phyloP scores from a whole-genome alignment of 495 filamentous ascomycete species.

The Mytilinidion resinicola region DNA sequence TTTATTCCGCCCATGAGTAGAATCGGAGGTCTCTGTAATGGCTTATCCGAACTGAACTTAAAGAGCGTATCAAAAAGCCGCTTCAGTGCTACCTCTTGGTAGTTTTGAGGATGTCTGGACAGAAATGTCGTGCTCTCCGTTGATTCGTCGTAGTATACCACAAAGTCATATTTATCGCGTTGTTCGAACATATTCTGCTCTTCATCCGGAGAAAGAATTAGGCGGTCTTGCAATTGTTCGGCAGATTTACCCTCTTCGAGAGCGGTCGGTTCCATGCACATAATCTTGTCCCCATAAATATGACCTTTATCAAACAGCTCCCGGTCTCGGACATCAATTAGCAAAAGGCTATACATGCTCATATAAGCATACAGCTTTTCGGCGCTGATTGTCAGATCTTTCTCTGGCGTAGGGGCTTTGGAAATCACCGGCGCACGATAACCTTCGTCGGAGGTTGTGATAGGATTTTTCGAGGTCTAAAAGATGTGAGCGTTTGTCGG shows the following conservation, averaged over 20 bases:
- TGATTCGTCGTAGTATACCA: slow-evolving; percentile 83
- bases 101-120: slow-evolving; percentile 42
- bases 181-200: slow-evolving; percentile 70
- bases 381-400: slow-evolving; percentile 46
- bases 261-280: slow-evolving; percentile 85
- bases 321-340: slow-evolving; percentile 81
- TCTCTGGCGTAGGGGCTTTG: background rate
- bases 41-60: slow-evolving; percentile 75
- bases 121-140: slow-evolving; percentile 49
- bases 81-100: slow-evolving; percentile 53
- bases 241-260: slow-evolving; percentile 73
- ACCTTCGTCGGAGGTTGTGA: background rate
- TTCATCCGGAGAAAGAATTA: slow-evolving; percentile 68
- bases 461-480: background rate
- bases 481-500: background rate
- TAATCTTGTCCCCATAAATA: slow-evolving; percentile 69
- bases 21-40: slow-evolving; percentile 61
- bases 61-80: slow-evolving; percentile 71
- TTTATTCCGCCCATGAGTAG: slow-evolving; percentile 79
- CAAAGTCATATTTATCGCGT: slow-evolving; percentile 72
- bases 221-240: slow-evolving; percentile 74
- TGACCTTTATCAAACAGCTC: slow-evolving; percentile 83
- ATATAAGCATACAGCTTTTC: slow-evolving; percentile 62
- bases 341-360: slow-evolving; percentile 53
- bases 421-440: background rate